Conservation (phyloP, 2,329 filamentous ascomycete genomes). For the Lomentospora prolificans region DNA sequence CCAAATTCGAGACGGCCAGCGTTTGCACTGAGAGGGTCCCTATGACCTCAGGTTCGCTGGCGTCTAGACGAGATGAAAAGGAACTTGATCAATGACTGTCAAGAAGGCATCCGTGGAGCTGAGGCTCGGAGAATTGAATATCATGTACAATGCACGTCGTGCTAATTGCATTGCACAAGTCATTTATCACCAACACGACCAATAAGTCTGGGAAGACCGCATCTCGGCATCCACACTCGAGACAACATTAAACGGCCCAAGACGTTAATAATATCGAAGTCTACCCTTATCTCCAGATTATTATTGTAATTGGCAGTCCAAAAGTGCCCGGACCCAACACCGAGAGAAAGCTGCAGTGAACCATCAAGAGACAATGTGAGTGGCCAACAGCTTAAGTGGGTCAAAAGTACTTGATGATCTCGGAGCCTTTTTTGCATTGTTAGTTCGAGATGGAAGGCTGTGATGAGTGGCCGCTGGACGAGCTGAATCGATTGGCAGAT, state of each 20-base stretch:
- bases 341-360: too few relatives aligned
- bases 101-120: not conserved
- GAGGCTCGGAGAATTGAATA: not conserved
- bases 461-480: not conserved
- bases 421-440: too few relatives aligned
- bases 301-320: not conserved
- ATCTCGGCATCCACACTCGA: not conserved
- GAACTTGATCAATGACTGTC: not conserved
- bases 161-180: not conserved
- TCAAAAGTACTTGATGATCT: too few relatives aligned
- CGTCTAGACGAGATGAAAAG: not conserved
- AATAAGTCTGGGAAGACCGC: not conserved
- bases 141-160: not conserved
- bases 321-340: too few relatives aligned
- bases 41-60: too few relatives aligned
- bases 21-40: too few relatives aligned
- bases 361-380: too few relatives aligned
- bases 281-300: too few relatives aligned
- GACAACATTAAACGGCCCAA: not conserved
- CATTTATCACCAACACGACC: not conserved
- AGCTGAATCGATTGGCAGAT: not conserved
- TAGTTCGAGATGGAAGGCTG: too few relatives aligned
- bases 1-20: not conserved
- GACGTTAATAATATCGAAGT: too few relatives aligned
- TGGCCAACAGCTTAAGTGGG: too few relatives aligned